These are phyloP conservation scores for Penicillium carneum DNA, from an alignment of 2,329 filamentous ascomycete species.

Conservation along the genomic window DNA sequence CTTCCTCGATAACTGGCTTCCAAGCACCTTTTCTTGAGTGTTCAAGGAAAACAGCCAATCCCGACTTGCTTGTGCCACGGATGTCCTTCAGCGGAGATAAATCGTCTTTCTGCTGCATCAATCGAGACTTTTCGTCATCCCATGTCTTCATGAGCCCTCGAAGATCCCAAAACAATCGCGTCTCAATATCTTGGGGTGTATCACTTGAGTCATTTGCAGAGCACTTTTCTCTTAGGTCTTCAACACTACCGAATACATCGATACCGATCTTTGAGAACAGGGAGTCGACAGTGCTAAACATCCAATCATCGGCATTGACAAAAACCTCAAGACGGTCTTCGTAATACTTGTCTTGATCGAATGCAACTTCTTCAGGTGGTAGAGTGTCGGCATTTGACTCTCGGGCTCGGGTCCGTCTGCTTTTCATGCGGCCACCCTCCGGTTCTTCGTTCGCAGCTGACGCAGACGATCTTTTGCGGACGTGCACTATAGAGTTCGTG, in stretches of 20 bases:
- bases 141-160: constrained; percentile 53
- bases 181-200: constrained; percentile 32
- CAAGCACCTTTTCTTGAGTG: constrained; percentile 59
- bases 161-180: constrained; percentile 53
- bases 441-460: constrained; percentile 65
- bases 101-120: constrained; percentile 58
- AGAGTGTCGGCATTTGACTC: constrained; percentile 61
- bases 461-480: constrained; percentile 67
- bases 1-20: constrained; percentile 49
- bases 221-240: constrained; percentile 45
- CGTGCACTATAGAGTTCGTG: constrained; percentile 47
- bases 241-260: constrained; percentile 53
- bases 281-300: constrained; percentile 62
- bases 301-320: constrained; percentile 63
- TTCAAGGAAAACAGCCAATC: constrained; percentile 64
- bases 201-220: constrained; percentile 28
- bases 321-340: constrained; percentile 63
- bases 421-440: constrained; percentile 65
- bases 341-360: constrained; percentile 62
- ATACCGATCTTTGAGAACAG: constrained; percentile 62
- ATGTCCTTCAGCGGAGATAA: constrained; percentile 58
- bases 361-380: constrained; percentile 56
- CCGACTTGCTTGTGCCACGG: constrained; percentile 56
- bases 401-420: constrained; percentile 67
- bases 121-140: constrained; percentile 55